These are phyloP conservation scores for Xylariaceae sp. DNA, from an alignment of 2,329 filamentous ascomycete species.

Conservation along the genomic window DNA sequence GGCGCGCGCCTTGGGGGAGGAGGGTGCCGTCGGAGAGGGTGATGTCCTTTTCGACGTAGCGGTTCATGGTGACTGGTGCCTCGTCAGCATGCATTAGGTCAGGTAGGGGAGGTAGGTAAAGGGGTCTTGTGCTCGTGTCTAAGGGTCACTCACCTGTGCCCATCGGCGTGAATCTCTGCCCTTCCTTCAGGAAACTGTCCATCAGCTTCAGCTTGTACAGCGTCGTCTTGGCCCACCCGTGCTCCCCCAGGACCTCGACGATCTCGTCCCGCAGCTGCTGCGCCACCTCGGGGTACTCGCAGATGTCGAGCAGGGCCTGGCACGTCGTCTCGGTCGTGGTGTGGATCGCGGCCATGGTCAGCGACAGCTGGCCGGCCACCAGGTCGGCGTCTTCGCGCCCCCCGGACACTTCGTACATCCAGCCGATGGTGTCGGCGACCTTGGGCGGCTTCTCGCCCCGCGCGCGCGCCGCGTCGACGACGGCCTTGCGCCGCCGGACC, in stretches of 20 bases:
- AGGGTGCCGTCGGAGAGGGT: slow-evolving; percentile 25
- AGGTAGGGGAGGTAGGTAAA: not conserved
- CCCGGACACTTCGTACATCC: slow-evolving; percentile 35
- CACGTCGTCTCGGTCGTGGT: slow-evolving; percentile 34
- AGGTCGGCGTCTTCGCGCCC: slow-evolving; percentile 26
- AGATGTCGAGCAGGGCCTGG: slow-evolving; percentile 40
- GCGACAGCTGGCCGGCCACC: slow-evolving; percentile 29
- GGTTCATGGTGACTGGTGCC: slow-evolving; percentile 25
- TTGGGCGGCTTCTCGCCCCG: slow-evolving; percentile 27
- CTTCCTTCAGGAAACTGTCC: slow-evolving; percentile 39
- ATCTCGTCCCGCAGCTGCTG: slow-evolving; percentile 43
- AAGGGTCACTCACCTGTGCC: slow-evolving; percentile 19
- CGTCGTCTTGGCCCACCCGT: slow-evolving; percentile 30
- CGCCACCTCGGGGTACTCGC: slow-evolving; percentile 37
- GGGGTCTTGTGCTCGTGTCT: not conserved
- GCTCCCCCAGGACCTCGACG: slow-evolving; percentile 24
- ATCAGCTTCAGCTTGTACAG: slow-evolving; percentile 32
- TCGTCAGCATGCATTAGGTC: slow-evolving; percentile 1
- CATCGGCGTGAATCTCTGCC: slow-evolving; percentile 28
- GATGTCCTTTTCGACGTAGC: slow-evolving; percentile 22
- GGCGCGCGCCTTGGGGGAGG: slow-evolving; percentile 22
- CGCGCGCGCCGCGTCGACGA: slow-evolving; percentile 19
- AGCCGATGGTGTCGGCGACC: slow-evolving; percentile 37
- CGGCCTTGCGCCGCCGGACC: slow-evolving; percentile 23
- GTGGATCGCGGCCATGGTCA: slow-evolving; percentile 38